A percentile compares a stretch with the other conserved stretches of the same genome.
phyloP scores from a whole-genome alignment of 495 filamentous ascomycete species.

The Evansstolkia leycettana region DNA sequence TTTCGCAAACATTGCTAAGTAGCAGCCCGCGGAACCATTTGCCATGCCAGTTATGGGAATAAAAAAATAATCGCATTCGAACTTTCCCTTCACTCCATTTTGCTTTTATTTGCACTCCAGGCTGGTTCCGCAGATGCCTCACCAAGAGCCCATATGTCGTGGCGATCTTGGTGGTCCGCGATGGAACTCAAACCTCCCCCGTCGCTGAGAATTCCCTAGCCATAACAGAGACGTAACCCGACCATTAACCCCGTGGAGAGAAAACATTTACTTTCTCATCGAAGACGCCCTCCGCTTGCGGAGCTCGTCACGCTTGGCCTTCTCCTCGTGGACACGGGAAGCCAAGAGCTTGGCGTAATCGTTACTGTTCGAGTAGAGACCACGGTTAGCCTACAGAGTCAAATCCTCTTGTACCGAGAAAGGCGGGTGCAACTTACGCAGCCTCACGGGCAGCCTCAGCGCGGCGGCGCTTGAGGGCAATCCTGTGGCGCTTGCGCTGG shows the following conservation, averaged over 20 bases:
- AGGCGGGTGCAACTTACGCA: conserved; percentile 58
- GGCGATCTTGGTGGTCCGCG: too few relatives aligned
- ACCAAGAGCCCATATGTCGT: conserved; percentile 1
- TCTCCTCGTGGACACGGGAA: conserved; percentile 91
- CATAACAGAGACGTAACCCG: conserved; percentile 20
- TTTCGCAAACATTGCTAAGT: too few relatives aligned
- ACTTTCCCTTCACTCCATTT: too few relatives aligned
- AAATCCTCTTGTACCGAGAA: background rate
- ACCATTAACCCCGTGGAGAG: conserved; percentile 25
- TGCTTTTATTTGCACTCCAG: too few relatives aligned
- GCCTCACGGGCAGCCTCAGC: conserved; percentile 93
- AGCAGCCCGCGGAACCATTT: too few relatives aligned
- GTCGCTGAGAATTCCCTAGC: conserved; percentile 4
- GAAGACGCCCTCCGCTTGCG: conserved; percentile 94
- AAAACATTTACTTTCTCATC: conserved; percentile 71
- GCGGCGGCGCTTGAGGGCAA: conserved; percentile 94
- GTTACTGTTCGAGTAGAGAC: conserved; percentile 39
- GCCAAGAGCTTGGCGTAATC: conserved; percentile 90
- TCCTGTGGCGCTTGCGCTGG: conserved; percentile 96
- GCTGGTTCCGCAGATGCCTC: background rate
- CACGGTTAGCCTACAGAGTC: conserved; percentile 31
- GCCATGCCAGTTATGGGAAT: too few relatives aligned
- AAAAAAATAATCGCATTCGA: too few relatives aligned
- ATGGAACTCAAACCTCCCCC: too few relatives aligned
- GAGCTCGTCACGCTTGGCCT: conserved; percentile 76